Conservation (phyloP, 495 filamentous ascomycete species). For the Neurospora intermedia region DNA sequence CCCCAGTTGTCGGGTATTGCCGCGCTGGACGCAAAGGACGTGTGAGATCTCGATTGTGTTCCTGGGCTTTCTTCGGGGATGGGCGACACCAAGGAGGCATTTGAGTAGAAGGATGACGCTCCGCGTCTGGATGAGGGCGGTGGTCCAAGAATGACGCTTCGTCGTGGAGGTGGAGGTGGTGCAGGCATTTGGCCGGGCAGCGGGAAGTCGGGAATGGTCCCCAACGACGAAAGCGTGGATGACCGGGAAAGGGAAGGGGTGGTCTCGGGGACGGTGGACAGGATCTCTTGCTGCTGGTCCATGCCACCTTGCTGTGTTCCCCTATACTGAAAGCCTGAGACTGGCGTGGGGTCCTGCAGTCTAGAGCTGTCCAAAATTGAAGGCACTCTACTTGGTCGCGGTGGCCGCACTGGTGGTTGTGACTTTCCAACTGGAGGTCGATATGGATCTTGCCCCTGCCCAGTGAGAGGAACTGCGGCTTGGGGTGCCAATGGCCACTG, state of each 20-base stretch:
- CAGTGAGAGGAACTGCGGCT: not conserved
- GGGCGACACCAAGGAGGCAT: conserved; percentile 68
- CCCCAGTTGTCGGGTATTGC: conserved; percentile 67
- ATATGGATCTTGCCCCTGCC: conserved; percentile 34
- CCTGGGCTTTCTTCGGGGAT: conserved; percentile 69
- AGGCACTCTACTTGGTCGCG: conserved; percentile 50
- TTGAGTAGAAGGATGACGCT: conserved; percentile 62
- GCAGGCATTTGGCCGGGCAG: conserved; percentile 31
- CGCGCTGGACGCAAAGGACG: conserved; percentile 72
- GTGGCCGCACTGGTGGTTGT: conserved; percentile 56
- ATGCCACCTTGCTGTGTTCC: conserved; percentile 26
- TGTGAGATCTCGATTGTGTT: conserved; percentile 43
- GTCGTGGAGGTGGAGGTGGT: conserved; percentile 34
- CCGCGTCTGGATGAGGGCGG: conserved; percentile 60
- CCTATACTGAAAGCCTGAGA: conserved; percentile 34
- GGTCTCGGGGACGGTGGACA: conserved; percentile 25
- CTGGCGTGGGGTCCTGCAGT: conserved; percentile 38
- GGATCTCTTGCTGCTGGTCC: conserved; percentile 14
- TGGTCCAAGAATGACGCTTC: conserved; percentile 49
- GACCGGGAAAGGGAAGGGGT: conserved; percentile 19
- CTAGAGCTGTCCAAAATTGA: conserved; percentile 41
- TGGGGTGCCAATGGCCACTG: conserved; percentile 37
- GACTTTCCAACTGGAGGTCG: conserved; percentile 40
- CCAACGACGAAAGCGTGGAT: conserved; percentile 46
- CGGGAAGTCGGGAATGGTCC: conserved; percentile 52